Evolutionary conservation across 2,329 filamentous ascomycete genomes (phyloP).

Genomic region (Sarocladiaceae sp.): DNA sequence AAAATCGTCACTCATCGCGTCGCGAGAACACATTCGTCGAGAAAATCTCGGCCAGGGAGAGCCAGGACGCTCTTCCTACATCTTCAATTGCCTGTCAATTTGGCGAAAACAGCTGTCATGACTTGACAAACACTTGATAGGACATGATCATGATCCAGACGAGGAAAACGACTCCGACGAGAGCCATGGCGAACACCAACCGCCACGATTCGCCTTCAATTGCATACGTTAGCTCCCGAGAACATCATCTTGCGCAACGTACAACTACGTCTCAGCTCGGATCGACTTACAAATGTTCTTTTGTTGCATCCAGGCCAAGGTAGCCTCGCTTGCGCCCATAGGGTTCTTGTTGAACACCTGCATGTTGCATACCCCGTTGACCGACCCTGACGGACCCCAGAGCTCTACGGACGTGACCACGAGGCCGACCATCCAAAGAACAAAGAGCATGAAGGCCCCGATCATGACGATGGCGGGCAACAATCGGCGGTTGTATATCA

Average conservation of each 20-base stretch:
- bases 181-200: conserved; percentile 55
- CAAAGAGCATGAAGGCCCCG: conserved; percentile 58
- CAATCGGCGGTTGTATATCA: conserved; percentile 55
- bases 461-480: conserved; percentile 57
- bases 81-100: too few relatives aligned
- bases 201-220: conserved; percentile 54
- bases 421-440: conserved; percentile 62
- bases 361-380: conserved; percentile 54
- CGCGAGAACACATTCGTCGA: too few relatives aligned
- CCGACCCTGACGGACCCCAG: conserved; percentile 52
- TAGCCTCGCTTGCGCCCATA: conserved; percentile 44
- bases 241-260: too few relatives aligned
- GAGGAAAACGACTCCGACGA: conserved; percentile 54
- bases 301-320: conserved; percentile 60
- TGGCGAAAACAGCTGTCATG: too few relatives aligned
- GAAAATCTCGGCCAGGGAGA: too few relatives aligned
- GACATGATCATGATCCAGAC: conserved; percentile 66
- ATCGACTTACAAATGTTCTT: conserved; percentile 51
- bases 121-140: conserved; percentile 53
- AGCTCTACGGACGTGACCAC: conserved; percentile 57
- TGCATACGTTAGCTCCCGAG: conserved; percentile 14
- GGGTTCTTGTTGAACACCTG: conserved; percentile 48
- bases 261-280: not conserved
- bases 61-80: too few relatives aligned
- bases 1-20: too few relatives aligned